Base-by-base conservation (phyloP, 768 basidiomycete genomes). In the Termitomyces sp. region DNA sequence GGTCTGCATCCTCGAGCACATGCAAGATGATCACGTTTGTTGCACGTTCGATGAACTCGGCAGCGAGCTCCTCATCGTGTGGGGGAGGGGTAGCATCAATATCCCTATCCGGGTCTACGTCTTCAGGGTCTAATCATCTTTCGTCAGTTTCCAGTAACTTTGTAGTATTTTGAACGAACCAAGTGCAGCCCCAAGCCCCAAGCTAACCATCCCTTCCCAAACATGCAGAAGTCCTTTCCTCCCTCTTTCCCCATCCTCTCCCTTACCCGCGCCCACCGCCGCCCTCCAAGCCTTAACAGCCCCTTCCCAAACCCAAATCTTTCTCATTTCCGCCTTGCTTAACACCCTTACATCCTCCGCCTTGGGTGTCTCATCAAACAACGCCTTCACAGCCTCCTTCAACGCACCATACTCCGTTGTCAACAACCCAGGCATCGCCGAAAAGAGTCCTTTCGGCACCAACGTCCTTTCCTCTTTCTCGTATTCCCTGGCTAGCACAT, bases 121-220 rank as follows among this genome's bases (percentile, higher is more conserved):
- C 63, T 51, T 82, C 83, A 82, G 58, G 43, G 52, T 61, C 60
- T 57, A 50, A 44, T 22, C 8, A 31, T 16, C 2, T 29, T 27
- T 44, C 2, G 29, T 58, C 43, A 50, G 20, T 57, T 50, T 42
- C 31, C 34, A 46, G 48, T 42, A 24, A 43, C 3, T 16, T 57
- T 16, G 4, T 16, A 12, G 20, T 27, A 54, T 53, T 44, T 18
- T 27, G 18, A 46, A 65, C 71, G 18, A 37, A 84, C 85, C 76
- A 72, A 81, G 71, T 5, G 82, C 68, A 50, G 69, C 64, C 0
- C 73, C 64, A 16, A 83, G 75, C 32, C 80, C 80, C 3, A 79
- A 75, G 51, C 73, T 75, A 39, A 88, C 61, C 32, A 90, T 66
- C 42, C 79, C 78, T 37, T 76, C 71, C 88, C 87, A 90, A 8